Conservation (phyloP, 2,329 filamentous ascomycete species). For the Stagonosporopsis cucurbitacearum region DNA sequence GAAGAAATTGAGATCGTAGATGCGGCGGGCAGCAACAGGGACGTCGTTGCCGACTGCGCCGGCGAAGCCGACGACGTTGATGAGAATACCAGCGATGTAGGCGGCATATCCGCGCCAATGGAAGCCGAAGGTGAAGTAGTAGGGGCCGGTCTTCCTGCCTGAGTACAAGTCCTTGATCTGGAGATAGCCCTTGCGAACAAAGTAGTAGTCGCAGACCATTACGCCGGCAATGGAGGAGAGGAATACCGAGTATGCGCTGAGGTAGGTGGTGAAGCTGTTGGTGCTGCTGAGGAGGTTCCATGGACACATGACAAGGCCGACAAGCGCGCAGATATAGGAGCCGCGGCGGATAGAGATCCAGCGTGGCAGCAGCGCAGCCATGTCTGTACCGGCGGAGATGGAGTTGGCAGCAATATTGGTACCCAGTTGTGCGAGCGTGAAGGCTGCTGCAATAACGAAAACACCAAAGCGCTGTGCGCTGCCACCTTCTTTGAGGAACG, state of each 20-base stretch:
- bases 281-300: constrained; percentile 76
- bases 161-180: constrained; percentile 81
- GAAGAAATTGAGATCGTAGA: constrained; percentile 94
- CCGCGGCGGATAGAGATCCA: constrained; percentile 86
- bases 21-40: constrained; percentile 78
- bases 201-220: constrained; percentile 86
- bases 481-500: constrained; percentile 52
- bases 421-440: constrained; percentile 76
- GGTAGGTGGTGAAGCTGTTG: constrained; percentile 89
- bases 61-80: constrained; percentile 91
- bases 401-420: constrained; percentile 90
- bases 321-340: constrained; percentile 79
- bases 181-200: constrained; percentile 81
- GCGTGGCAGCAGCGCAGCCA: constrained; percentile 79
- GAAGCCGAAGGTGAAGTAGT: constrained; percentile 76
- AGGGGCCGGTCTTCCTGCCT: constrained; percentile 68
- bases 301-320: constrained; percentile 86
- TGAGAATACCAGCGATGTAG: constrained; percentile 81
- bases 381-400: constrained; percentile 80
- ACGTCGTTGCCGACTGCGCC: constrained; percentile 76
- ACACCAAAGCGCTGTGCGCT: constrained; percentile 55
- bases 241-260: constrained; percentile 92
- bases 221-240: constrained; percentile 94
- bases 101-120: constrained; percentile 85
- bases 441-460: constrained; percentile 60